These are phyloP conservation scores for Echites panduratus DNA, from an alignment of 257 asterid species.

Conservation along the genomic window DNA sequence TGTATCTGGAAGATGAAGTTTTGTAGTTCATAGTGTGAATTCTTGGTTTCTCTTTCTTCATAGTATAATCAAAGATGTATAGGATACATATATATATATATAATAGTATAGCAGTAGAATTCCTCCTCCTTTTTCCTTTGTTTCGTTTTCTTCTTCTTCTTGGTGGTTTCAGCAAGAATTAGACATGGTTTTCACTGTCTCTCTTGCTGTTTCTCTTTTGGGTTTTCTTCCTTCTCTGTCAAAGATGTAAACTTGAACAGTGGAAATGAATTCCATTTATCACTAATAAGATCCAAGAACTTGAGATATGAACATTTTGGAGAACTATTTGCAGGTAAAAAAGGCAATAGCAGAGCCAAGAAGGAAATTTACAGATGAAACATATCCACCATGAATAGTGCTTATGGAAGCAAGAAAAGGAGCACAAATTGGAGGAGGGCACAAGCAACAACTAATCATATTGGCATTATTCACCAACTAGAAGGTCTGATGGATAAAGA, in stretches of 20 bases:
- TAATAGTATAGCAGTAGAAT: neutral
- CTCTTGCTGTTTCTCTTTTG: neutral
- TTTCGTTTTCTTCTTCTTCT: too few species aligned
- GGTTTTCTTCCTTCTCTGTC: neutral
- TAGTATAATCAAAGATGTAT: neutral
- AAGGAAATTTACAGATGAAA: neutral
- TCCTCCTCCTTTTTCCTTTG: neutral
- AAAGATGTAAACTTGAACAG: neutral
- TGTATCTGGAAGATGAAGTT: neutral
- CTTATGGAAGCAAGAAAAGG: neutral
- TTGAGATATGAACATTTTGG: neutral
- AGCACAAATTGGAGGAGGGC: neutral
- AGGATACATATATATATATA: neutral
- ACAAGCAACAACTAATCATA: slow-evolving; percentile 6
- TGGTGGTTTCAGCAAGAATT: neutral
- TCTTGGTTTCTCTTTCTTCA: neutral
- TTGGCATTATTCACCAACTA: slow-evolving; percentile 11
- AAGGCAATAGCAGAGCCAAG: neutral
- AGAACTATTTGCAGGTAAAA: neutral
- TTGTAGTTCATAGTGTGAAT: slow-evolving; percentile 18
- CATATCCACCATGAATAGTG: slow-evolving; percentile 5
- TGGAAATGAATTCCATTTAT: slow-evolving; percentile 2
- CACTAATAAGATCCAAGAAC: neutral
- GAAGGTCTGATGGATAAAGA: neutral
- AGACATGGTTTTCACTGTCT: neutral